Evolutionary conservation across 805 yeast genomes (phyloP), one percentile per base, ranked within the genome.

Genomic region (Torulaspora maleeae): DNA sequence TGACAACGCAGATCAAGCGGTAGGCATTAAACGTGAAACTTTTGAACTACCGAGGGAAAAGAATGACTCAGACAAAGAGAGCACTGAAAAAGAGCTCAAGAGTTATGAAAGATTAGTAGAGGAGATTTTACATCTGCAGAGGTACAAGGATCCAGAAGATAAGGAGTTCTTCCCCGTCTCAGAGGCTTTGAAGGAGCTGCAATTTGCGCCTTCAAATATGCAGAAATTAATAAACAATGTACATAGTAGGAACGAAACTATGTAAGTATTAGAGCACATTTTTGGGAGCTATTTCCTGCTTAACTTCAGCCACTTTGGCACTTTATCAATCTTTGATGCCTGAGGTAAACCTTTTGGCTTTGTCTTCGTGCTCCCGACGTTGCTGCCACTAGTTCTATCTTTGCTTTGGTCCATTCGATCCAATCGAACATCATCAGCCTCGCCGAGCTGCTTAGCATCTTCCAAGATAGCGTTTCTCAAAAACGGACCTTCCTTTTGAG

Each of bases 281-380:
- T 10, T 13, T 1, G 17, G 20, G 3, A 22, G 28, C 45, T 51
- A 67, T 48, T 67, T 67, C 45, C 70, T 71, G 15, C 72, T 63
- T 17, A 70, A 38, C 43, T 65, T 70, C 37, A 72, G 52, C 72
- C 74, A 71, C 43, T 66, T 70, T 10, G 75, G 74, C 2, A 66
- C 45, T 40, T 66, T 64, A 41, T 61, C 60, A 6, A 45, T 27
- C 22, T 57, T 27, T 22, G 46, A 33, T 11, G 24, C 30, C 16
- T 24, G 27, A 4, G 39, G 12, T 10, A 44, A 27, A 10, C 24
- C 27, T 24, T 25, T 34, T 6, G 40, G 20, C 10, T 17, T 15
- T 20, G 33, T n/a, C 15, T 20, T 27, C 11, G 29, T 3, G n/a
- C 28, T 27, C 9, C 27, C n/a, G 11, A 15, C 27, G 9, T 12